Evolutionary conservation across 257 asterid species (phyloP), one percentile per base, ranked within the genome.

Genomic region (Solanum sitiens): DNA sequence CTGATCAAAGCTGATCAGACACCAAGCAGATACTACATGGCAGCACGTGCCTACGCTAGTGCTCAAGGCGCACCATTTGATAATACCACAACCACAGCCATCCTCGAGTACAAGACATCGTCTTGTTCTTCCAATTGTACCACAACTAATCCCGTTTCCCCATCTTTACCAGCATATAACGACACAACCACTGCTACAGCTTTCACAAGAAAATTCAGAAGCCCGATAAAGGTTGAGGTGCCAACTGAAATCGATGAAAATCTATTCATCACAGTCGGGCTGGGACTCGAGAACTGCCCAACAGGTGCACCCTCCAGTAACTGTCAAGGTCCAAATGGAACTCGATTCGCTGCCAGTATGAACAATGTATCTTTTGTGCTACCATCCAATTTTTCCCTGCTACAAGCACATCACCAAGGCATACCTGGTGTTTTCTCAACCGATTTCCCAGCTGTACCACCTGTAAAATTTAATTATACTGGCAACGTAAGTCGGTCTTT

Each of bases 291-390:
- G 61, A 92, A 86, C 12, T 96, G 98, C 87, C 94, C 98, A 2
- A 89, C 61, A 0, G 93, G 98, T 14, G 71, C 93, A 59, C 68
- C 90, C 13, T 35, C 92, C 12, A 76, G 87, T 25, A 93, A 80
- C 83, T 96, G 99, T 75, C 98, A 95, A 85, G 99, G 98, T 4
- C 99, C 99, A 3, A 96, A 94, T 7, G 98, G 97, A 12, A 96
- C 97, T 1, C 95, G 99, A 4, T 94, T 96, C 44, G n/a, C 98
- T 3, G 97, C 98, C 23, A 94, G 98, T 92, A 95, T 96, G 98
- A 96, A 96, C 91, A 96, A 96, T n/a, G 91, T 89, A 2, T 96
- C 99, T 1, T 96, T 96, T 14, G 94, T 92, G 35, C 94, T 96
- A 30, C 99, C 99, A 1, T 93, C 98, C 10, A 95, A 86, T 15